Percentiles rank a stretch among this genome's conserved stretches.
Evolutionary conservation across 768 basidiomycete species (phyloP).

Genomic region (Tylopilus subfusipes): DNA sequence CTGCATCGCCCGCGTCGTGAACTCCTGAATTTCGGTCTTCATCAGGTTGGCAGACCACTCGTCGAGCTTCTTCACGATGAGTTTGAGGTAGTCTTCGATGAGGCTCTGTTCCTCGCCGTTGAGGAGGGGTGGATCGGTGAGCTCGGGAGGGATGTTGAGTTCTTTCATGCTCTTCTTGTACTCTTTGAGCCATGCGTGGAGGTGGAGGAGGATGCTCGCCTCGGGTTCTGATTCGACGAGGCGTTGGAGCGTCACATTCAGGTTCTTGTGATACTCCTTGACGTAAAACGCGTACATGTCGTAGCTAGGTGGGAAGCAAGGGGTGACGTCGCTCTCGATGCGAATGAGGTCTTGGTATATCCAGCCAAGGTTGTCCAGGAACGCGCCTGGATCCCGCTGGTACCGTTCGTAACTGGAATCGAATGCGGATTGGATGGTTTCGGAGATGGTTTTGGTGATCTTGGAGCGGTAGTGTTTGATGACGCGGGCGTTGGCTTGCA

Average conservation of each 20-base stretch:
- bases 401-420: conserved; percentile 61
- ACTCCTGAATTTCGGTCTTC: conserved; percentile 84
- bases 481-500: conserved; percentile 88
- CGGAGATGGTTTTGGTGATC: conserved; percentile 73
- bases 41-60: conserved; percentile 96
- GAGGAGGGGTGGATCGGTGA: conserved; percentile 85
- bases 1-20: conserved; percentile 75
- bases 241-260: conserved; percentile 69
- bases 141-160: conserved; percentile 74
- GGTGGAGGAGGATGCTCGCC: conserved; percentile 79
- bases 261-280: conserved; percentile 84
- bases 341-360: conserved; percentile 93
- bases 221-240: conserved; percentile 75
- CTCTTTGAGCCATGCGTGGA: conserved; percentile 94
- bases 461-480: conserved; percentile 96
- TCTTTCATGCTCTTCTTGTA: conserved; percentile 96
- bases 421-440: conserved; percentile 72
- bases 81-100: conserved; percentile 91
- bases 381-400: conserved; percentile 61
- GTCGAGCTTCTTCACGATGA: conserved; percentile 93
- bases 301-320: conserved; percentile 90
- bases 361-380: conserved; percentile 81
- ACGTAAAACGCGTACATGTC: conserved; percentile 82
- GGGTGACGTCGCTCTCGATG: conserved; percentile 86
- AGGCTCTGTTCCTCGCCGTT: conserved; percentile 92